These are phyloP conservation scores for Lepidium africanum DNA, from an alignment of 345 rosid genomes.

Conservation along the genomic window DNA sequence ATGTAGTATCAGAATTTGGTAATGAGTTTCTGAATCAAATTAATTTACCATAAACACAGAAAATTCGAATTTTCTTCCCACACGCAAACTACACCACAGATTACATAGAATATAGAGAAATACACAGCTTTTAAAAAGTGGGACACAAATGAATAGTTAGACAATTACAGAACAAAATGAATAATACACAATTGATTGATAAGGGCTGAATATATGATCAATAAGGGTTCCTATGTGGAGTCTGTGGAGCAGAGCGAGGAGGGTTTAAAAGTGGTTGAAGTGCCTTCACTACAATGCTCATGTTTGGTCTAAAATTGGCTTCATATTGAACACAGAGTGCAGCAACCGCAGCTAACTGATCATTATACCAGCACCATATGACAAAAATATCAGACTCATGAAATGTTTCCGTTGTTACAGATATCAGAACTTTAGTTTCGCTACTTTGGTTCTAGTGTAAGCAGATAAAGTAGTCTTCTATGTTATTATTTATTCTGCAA, in stretches of 20 bases:
- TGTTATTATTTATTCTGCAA: background rate
- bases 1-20: background rate
- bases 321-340: slow-evolving; percentile 62
- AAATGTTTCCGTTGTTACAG: background rate
- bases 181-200: background rate
- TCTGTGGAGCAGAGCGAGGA: slow-evolving; percentile 19
- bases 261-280: slow-evolving; percentile 48
- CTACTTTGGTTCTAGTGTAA: background rate
- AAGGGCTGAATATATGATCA: background rate
- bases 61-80: background rate
- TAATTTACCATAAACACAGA: background rate
- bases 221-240: slow-evolving; percentile 16
- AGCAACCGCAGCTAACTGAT: slow-evolving; percentile 67
- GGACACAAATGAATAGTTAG: background rate
- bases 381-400: background rate
- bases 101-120: background rate
- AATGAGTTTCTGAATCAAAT: background rate
- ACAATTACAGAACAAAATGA: background rate
- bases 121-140: background rate
- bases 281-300: slow-evolving; percentile 69
- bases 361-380: background rate
- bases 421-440: background rate
- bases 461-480: background rate
- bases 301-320: slow-evolving; percentile 62
- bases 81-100: background rate